These are phyloP conservation scores for Trypanosoma lewisi DNA, from an alignment of 208 protist species.

Conservation along the genomic window DNA sequence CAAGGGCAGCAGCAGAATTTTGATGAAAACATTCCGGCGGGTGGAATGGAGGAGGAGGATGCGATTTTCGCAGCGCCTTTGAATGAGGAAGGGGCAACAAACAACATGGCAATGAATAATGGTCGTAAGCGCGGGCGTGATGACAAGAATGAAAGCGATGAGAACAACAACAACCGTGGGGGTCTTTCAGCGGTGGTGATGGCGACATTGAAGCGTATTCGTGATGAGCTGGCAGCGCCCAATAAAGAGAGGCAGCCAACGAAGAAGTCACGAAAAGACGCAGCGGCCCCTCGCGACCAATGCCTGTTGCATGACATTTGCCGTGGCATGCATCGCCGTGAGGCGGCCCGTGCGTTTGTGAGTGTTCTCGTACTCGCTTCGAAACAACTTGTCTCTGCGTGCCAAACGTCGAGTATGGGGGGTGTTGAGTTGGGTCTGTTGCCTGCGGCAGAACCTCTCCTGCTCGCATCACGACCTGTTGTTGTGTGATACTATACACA, in stretches of 20 bases:
- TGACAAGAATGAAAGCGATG: constrained; percentile 4
- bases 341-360: constrained; percentile 78
- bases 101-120: not conserved
- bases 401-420: constrained; percentile 26
- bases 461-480: constrained; percentile 4
- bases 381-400: constrained; percentile 49
- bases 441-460: constrained; percentile 27
- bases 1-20: constrained; percentile 2
- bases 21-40: constrained; percentile 2
- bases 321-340: constrained; percentile 47
- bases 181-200: constrained; percentile 40
- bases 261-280: constrained; percentile 17
- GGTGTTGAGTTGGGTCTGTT: constrained; percentile 51
- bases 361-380: constrained; percentile 78
- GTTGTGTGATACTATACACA: not conserved
- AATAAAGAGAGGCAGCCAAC: constrained; percentile 23
- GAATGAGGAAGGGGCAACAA: not conserved
- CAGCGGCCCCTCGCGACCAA: constrained; percentile 4
- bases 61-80: not conserved
- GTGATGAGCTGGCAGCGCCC: not conserved
- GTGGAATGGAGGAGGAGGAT: constrained; percentile 17
- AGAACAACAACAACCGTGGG: not conserved
- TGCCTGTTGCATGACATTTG: constrained; percentile 54
- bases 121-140: constrained; percentile 12
- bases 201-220: constrained; percentile 63